Conservation (phyloP, 768 basidiomycete genomes). For the Suillus occidentalis region DNA sequence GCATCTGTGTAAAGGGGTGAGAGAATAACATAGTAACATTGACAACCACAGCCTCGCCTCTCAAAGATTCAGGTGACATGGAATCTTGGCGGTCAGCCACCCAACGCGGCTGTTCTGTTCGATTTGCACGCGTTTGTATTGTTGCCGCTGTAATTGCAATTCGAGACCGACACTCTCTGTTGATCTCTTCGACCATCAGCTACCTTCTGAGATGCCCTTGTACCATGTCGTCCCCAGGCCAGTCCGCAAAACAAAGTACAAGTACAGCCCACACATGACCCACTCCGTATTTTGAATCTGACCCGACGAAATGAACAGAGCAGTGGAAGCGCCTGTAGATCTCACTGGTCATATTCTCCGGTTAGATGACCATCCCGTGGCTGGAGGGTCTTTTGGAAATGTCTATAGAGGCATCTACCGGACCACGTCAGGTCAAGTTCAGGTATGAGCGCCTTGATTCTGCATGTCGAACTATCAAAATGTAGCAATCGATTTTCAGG, state of each 20-base stretch:
- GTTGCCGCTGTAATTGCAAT: not conserved
- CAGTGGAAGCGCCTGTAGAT: slow-evolving; percentile 2
- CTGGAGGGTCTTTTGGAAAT: slow-evolving; percentile 18
- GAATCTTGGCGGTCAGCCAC: not conserved
- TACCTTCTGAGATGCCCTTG: not conserved
- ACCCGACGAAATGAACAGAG: not conserved
- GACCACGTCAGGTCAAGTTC: not conserved
- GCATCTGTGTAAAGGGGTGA: not conserved
- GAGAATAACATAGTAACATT: not conserved
- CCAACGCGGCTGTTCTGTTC: not conserved
- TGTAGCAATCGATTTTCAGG: slow-evolving; percentile 7
- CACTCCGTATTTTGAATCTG: not conserved
- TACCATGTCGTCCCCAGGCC: not conserved
- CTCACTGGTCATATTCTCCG: slow-evolving; percentile 12
- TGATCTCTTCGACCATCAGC: not conserved
- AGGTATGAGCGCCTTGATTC: not conserved
- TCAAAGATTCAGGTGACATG: not conserved
- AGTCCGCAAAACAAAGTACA: not conserved
- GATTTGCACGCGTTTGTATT: not conserved
- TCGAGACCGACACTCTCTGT: not conserved
- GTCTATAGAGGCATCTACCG: slow-evolving; percentile 13
- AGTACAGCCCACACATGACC: not conserved
- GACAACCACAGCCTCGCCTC: not conserved
- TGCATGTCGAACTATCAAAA: not conserved
- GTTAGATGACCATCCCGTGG: not conserved